phyloP scores from a whole-genome alignment of 2,329 filamentous ascomycete species.

The Pochonia chlamydosporia region DNA sequence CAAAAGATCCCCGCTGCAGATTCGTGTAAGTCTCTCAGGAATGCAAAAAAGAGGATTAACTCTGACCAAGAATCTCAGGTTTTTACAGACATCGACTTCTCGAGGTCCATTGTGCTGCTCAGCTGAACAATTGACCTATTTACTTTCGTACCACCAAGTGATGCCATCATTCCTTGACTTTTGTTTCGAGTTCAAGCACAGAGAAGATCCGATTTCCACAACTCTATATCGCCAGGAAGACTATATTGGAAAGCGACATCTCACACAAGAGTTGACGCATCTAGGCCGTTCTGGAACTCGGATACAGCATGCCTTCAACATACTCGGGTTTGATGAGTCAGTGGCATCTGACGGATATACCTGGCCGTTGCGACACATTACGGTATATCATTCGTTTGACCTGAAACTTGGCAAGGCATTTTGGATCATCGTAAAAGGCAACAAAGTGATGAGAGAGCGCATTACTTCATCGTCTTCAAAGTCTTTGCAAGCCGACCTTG shows the following conservation, averaged over 20 bases:
- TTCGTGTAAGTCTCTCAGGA: no score
- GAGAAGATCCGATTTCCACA: not conserved
- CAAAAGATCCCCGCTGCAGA: no score
- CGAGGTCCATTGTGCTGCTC: not conserved
- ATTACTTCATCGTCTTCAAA: not conserved
- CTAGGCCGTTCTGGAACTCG: not conserved
- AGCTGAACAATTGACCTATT: not conserved
- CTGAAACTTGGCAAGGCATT: not conserved
- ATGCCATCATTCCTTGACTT: not conserved
- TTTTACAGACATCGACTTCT: no score
- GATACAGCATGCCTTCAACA: not conserved
- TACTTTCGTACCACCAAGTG: not conserved
- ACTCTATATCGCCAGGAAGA: not conserved
- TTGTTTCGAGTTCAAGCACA: not conserved
- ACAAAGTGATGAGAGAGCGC: not conserved
- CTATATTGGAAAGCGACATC: not conserved
- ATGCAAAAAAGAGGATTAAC: no score
- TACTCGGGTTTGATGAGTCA: not conserved
- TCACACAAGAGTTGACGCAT: not conserved
- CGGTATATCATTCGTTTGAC: not conserved
- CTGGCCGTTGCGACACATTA: not conserved
- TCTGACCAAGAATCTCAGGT: no score
- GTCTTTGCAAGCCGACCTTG: not conserved
- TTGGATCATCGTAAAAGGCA: not conserved
- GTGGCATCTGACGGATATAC: not conserved